Evolutionary conservation across 2,329 filamentous ascomycete species (phyloP).

Genomic region (Calonectria honghensis): DNA sequence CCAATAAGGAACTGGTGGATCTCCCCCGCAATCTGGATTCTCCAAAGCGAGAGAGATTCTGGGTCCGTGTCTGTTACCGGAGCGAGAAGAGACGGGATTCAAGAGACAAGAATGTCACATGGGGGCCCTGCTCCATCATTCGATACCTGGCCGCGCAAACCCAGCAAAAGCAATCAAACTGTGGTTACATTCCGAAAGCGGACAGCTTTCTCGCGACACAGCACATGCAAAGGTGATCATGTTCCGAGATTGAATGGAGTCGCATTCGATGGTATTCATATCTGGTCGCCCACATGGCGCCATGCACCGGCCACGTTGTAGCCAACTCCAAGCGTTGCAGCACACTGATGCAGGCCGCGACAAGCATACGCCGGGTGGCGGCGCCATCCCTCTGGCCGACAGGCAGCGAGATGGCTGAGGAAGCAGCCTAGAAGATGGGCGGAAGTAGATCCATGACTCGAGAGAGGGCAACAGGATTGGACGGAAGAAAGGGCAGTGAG

Average conservation of each 20-base stretch:
- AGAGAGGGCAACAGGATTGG: constrained; percentile 24
- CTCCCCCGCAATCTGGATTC: constrained; percentile 51
- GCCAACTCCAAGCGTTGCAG: background rate
- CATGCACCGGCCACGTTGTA: constrained; percentile 41
- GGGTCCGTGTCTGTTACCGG: constrained; percentile 4
- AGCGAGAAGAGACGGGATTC: background rate
- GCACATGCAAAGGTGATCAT: constrained; percentile 37
- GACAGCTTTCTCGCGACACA: background rate
- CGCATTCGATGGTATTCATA: constrained; percentile 21
- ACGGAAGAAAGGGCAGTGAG: constrained; percentile 28
- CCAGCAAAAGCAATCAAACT: constrained; percentile 34
- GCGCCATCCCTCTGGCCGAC: constrained; percentile 48
- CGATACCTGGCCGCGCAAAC: constrained; percentile 36
- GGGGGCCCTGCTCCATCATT: constrained; percentile 33
- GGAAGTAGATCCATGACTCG: constrained; percentile 34
- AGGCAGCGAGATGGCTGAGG: constrained; percentile 33
- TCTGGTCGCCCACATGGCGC: constrained; percentile 28
- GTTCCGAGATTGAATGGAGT: constrained; percentile 20
- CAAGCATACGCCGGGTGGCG: constrained; percentile 36
- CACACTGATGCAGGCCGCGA: background rate
- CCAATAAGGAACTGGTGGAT: constrained; percentile 35
- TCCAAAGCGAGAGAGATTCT: constrained; percentile 25
- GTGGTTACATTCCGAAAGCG: constrained; percentile 11
- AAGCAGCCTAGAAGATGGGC: constrained; percentile 48
- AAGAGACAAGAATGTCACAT: constrained; percentile 33